Percentiles rank a stretch among this genome's conserved stretches.
These are phyloP conservation scores for Amauroascus niger DNA, from an alignment of 2,329 filamentous ascomycete species.

Conservation along the genomic window DNA sequence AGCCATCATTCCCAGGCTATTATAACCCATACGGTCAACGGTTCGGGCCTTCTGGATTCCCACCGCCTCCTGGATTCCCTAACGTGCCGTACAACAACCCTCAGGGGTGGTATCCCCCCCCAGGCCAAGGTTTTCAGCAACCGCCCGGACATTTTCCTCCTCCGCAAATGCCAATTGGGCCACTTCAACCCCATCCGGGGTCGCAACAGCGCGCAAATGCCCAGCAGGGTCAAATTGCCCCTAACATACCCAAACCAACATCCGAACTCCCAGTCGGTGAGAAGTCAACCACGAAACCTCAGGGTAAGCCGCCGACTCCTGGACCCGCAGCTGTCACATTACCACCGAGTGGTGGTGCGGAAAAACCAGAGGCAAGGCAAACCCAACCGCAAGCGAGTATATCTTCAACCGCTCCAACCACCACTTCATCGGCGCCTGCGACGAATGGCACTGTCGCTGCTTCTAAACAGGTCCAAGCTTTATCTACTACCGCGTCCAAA, in stretches of 20 bases:
- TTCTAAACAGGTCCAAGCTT: constrained; percentile 12
- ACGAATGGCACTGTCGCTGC: not conserved
- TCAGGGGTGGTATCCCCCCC: constrained; percentile 65
- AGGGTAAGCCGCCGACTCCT: constrained; percentile 25
- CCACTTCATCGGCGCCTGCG: constrained; percentile 18
- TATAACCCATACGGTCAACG: constrained; percentile 40
- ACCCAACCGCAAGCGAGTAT: constrained; percentile 21
- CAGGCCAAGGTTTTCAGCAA: constrained; percentile 64
- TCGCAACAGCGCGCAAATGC: constrained; percentile 25
- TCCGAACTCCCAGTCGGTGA: constrained; percentile 38
- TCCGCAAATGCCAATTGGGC: constrained; percentile 49
- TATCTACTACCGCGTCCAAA: constrained; percentile 27
- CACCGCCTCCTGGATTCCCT: constrained; percentile 53
- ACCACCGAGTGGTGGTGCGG: constrained; percentile 23
- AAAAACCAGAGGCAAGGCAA: constrained; percentile 22
- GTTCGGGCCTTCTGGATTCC: constrained; percentile 42
- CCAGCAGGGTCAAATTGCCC: constrained; percentile 19
- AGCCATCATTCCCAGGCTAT: constrained; percentile 35
- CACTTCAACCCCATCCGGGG: constrained; percentile 38
- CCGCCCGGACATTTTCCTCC: constrained; percentile 56
- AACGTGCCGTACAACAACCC: constrained; percentile 70
- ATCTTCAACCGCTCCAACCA: constrained; percentile 15
- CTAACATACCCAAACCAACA: constrained; percentile 28
- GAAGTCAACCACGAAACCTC: constrained; percentile 29
- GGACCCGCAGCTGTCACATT: constrained; percentile 17